Evolutionary conservation across 2,329 filamentous ascomycete species (phyloP).

Genomic region (Setomelanomma holmii): DNA sequence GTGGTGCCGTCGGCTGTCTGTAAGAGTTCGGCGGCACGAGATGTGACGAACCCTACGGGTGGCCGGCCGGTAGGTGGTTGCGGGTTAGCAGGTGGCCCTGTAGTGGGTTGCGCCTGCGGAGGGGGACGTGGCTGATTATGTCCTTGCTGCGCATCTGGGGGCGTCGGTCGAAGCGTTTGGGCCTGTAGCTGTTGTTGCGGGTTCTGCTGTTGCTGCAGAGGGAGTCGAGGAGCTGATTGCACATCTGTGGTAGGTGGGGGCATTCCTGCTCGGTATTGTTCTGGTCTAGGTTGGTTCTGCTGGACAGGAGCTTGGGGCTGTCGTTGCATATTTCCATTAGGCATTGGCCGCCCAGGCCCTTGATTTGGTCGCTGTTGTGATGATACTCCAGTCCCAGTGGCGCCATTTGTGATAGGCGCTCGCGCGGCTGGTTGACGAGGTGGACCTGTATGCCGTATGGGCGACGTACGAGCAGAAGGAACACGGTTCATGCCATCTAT

Average conservation of each 20-base stretch:
- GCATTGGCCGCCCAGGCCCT: slow-evolving; percentile 23
- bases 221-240: slow-evolving; percentile 24
- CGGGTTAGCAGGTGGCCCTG: slow-evolving; percentile 19
- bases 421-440: slow-evolving; percentile 29
- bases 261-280: slow-evolving; percentile 29
- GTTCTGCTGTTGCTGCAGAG: slow-evolving; percentile 23
- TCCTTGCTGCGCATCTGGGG: slow-evolving; percentile 32
- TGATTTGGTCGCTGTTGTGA: slow-evolving; percentile 36
- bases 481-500: slow-evolving; percentile 18
- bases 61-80: slow-evolving; percentile 29
- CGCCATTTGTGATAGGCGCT: slow-evolving; percentile 31
- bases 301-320: slow-evolving; percentile 35
- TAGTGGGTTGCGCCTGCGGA: slow-evolving; percentile 15
- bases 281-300: slow-evolving; percentile 29
- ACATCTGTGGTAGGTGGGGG: slow-evolving; percentile 30
- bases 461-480: slow-evolving; percentile 29
- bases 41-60: slow-evolving; percentile 56
- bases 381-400: slow-evolving; percentile 24
- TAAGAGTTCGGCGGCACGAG: slow-evolving; percentile 52
- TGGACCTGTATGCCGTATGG: slow-evolving; percentile 25
- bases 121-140: slow-evolving; percentile 19
- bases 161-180: slow-evolving; percentile 31
- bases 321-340: slow-evolving; percentile 35
- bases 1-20: slow-evolving; percentile 42
- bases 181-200: slow-evolving; percentile 25